Base-by-base conservation (phyloP, 495 filamentous ascomycete genomes). In the Penicillium macrosclerotiorum region DNA sequence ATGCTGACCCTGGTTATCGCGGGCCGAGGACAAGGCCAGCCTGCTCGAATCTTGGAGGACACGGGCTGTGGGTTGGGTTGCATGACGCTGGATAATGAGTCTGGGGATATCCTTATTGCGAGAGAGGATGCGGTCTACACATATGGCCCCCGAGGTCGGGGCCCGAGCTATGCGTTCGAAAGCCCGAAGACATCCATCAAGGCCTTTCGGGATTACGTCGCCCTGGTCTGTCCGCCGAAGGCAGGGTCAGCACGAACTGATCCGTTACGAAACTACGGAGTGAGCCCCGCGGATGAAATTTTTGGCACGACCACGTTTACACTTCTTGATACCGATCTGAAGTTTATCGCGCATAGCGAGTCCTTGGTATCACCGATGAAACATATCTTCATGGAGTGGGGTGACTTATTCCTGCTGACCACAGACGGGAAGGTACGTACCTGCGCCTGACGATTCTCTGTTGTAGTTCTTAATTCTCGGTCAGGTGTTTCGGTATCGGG, bases 91-190 rank as follows among this genome's bases (percentile, higher is more conserved):
- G 88, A 95, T 59, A 77, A 77, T 45, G 76, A 77, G 45, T 86
- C 80, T 4, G 88, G 86, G 1, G 88, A 96, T 52, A 84, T 98
- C 40, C 79, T 97, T 14, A 86, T 97, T 18, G 93, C 82, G 2
- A 75, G 93, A 33, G 91, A 96, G 51, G 93, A 98, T 78, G 93
- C 92, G 3, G 83, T 98, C 44, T 95, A 96, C 68, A 89, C 85
- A 39, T 98, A 97, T 64, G 88, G 88, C 0, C 67, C 84, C 0
- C 87, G 91, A 48, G 94, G 93, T 4, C 79, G 90, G 34, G 89
- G 90, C 0, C 83, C 88, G 14, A 90, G 85, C 47, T 92, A 85
- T 68, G 88, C 89, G 2, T 96, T 90, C 56, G 93, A 98, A 59
- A 87, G 88, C 7, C 81, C 84, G 2, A 98, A 97, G 69, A 88